Evolutionary conservation across 805 yeast genomes (phyloP).

Genomic region (Spathaspora passalidarum): DNA sequence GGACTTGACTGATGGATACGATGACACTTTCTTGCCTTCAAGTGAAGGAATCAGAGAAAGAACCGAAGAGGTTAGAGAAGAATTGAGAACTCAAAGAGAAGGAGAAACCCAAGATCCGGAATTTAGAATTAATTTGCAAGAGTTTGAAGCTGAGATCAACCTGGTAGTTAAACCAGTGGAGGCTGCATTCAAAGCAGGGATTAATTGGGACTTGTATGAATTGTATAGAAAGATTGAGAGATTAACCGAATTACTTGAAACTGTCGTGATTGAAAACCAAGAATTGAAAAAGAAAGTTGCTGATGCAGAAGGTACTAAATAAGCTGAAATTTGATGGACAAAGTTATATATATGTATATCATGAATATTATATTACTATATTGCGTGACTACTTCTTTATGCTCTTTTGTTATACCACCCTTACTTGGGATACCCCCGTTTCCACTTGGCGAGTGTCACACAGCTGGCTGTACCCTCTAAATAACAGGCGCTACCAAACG

Average conservation of each 20-base stretch:
- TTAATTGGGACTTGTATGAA: constrained; percentile 63
- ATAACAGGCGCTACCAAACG: too few relatives aligned
- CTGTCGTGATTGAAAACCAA: constrained; percentile 33
- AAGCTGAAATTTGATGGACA: too few relatives aligned
- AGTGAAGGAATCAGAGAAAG: constrained; percentile 38
- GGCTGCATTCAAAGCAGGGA: constrained; percentile 50
- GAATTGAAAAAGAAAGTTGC: constrained; percentile 18
- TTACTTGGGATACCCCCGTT: too few relatives aligned
- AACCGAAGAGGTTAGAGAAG: constrained; percentile 34
- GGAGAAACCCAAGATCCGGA: constrained; percentile 72
- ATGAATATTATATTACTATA: too few relatives aligned
- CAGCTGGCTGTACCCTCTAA: too few relatives aligned
- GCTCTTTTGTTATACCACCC: too few relatives aligned
- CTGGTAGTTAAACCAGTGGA: constrained; percentile 57
- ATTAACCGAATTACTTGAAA: constrained; percentile 38
- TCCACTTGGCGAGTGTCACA: too few relatives aligned
- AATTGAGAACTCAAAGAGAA: constrained; percentile 47
- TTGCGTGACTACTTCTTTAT: too few relatives aligned
- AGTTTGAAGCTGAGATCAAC: constrained; percentile 52
- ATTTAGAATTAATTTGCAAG: constrained; percentile 47
- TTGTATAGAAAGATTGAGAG: constrained; percentile 51
- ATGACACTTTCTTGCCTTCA: constrained; percentile 21
- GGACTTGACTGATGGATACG: constrained; percentile 77
- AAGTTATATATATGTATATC: too few relatives aligned
- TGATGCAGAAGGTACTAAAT: not conserved